These are phyloP conservation scores for Jamesozyma spencerorum DNA, from an alignment of 805 yeast genomes.

Conservation along the genomic window DNA sequence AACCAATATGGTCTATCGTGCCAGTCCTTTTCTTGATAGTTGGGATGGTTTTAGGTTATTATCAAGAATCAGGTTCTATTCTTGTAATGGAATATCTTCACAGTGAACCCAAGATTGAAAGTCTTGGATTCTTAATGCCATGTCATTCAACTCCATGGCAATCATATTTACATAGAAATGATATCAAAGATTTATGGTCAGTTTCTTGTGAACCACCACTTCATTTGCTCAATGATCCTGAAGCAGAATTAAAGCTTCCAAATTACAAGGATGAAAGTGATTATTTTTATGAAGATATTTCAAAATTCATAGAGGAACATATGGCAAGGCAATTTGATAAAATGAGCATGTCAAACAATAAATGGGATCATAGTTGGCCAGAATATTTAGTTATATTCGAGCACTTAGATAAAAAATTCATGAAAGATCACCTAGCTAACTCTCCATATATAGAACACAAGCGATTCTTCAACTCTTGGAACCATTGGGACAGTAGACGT, in stretches of 20 bases:
- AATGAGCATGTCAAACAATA: conserved; percentile 5
- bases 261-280: conserved; percentile 82
- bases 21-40: conserved; percentile 15
- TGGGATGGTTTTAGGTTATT: conserved; percentile 41
- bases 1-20: conserved; percentile 5
- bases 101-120: conserved; percentile 29
- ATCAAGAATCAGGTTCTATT: conserved; percentile 82
- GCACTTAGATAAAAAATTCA: conserved; percentile 39
- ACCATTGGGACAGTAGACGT: conserved; percentile 82
- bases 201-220: conserved; percentile 89
- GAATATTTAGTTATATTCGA: conserved; percentile 65
- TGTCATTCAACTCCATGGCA: conserved; percentile 98
- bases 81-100: conserved; percentile 51
- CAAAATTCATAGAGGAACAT: conserved; percentile 41
- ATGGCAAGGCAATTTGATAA: conserved; percentile 33
- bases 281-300: conserved; percentile 60
- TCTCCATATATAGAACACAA: conserved; percentile 38
- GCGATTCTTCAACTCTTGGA: conserved; percentile 65
- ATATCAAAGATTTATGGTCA: conserved; percentile 52
- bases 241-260: conserved; percentile 28
- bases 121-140: conserved; percentile 82
- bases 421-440: conserved; percentile 34
- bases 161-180: conserved; percentile 59
- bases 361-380: conserved; percentile 51
- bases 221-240: conserved; percentile 27